Percentiles rank a stretch among this genome's conserved stretches.
phyloP scores from a whole-genome alignment of 2,329 filamentous ascomycete genomes.

The Lasiodiplodia theobromae region DNA sequence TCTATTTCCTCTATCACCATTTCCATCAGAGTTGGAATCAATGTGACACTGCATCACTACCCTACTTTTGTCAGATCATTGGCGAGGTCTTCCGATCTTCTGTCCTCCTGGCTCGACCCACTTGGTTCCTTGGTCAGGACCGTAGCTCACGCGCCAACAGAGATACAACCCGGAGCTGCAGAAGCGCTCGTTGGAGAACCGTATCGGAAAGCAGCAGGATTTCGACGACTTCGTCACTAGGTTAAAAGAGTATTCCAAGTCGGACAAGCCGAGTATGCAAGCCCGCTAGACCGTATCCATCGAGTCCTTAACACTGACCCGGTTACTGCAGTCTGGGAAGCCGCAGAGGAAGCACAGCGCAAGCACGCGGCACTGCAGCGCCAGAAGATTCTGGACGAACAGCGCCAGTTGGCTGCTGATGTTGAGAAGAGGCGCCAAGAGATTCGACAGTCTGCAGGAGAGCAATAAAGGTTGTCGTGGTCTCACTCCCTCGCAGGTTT shows the following conservation, averaged over 20 bases:
- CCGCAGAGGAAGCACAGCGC: conserved; percentile 30
- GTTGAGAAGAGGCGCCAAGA: conserved; percentile 43
- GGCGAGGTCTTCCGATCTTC: not conserved
- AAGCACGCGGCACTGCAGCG: conserved; percentile 32
- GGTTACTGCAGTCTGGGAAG: conserved; percentile 31
- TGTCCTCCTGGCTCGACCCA: conserved; percentile 3
- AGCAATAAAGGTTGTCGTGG: not conserved
- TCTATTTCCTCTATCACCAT: not conserved
- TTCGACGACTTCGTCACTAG: conserved; percentile 86
- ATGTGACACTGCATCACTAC: not conserved
- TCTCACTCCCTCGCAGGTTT: not conserved
- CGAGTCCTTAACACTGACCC: not conserved
- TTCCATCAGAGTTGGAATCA: not conserved
- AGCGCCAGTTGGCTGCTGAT: conserved; percentile 42
- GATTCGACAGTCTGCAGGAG: conserved; percentile 33
- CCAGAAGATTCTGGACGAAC: conserved; percentile 41
- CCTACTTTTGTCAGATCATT: not conserved
- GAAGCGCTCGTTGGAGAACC: conserved; percentile 80
- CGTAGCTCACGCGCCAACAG: conserved; percentile 46
- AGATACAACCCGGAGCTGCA: conserved; percentile 95
- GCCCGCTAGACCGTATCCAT: not conserved
- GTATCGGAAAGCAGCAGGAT: conserved; percentile 78
- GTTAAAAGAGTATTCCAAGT: conserved; percentile 89
- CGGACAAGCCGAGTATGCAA: conserved; percentile 82
- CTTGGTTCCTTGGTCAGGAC: not conserved